These are phyloP conservation scores for Hylodesmum podocarpum DNA, from an alignment of 306 rosid genomes.

Conservation along the genomic window DNA sequence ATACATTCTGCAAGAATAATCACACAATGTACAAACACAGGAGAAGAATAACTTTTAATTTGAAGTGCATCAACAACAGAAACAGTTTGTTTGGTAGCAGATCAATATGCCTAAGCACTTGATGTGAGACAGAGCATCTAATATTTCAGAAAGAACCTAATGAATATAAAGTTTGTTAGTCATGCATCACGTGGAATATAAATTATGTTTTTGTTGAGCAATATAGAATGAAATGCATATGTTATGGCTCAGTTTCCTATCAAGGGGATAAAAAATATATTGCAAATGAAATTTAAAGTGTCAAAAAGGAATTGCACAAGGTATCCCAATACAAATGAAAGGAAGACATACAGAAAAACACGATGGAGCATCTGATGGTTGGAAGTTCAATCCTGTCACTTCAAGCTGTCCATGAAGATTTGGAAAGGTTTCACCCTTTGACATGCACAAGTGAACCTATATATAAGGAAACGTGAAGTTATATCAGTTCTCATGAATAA, in stretches of 20 bases:
- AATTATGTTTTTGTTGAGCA: conserved; percentile 25
- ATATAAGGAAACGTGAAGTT: conserved; percentile 28
- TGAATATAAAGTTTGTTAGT: not conserved
- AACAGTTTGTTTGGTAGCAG: conserved; percentile 10
- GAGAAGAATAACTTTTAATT: conserved; percentile 7
- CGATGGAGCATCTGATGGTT: conserved; percentile 75
- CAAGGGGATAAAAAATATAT: conserved; percentile 4
- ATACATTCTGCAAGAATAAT: conserved; percentile 60
- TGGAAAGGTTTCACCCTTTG: conserved; percentile 83
- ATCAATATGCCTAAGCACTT: conserved; percentile 1
- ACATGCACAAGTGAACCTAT: conserved; percentile 93
- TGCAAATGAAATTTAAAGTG: conserved; percentile 4
- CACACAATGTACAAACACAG: conserved; percentile 11
- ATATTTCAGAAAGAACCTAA: not conserved
- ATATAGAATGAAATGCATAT: not conserved
- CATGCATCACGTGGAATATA: not conserved
- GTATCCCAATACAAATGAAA: conserved; percentile 23
- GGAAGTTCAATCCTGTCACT: conserved; percentile 78
- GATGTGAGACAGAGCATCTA: not conserved
- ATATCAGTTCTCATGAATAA: conserved; percentile 26
- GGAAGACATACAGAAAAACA: conserved; percentile 70
- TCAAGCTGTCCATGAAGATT: conserved; percentile 92
- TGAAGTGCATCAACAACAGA: not conserved
- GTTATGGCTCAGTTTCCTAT: not conserved
- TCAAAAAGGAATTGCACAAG: conserved; percentile 16